These are phyloP conservation scores for Leptodermis oblonga DNA, from an alignment of 257 asterid species.

Conservation along the genomic window DNA sequence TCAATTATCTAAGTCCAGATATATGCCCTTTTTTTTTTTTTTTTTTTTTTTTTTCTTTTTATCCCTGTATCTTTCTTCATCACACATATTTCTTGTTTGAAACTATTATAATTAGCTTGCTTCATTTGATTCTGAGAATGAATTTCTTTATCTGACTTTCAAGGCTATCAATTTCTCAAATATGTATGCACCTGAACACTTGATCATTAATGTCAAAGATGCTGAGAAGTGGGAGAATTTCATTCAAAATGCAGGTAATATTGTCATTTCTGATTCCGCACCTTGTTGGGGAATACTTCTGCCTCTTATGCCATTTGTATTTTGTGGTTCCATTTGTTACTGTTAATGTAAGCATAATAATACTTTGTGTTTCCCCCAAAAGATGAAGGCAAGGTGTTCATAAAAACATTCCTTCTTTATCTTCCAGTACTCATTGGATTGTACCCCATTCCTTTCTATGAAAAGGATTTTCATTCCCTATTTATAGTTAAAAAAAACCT, in stretches of 20 bases:
- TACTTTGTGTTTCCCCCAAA: background rate
- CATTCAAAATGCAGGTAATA: constrained; percentile 86
- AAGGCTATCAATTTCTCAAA: constrained; percentile 95
- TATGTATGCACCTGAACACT: constrained; percentile 93
- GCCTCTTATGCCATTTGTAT: background rate
- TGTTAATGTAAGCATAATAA: constrained; percentile 6
- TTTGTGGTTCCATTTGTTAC: constrained; percentile 2
- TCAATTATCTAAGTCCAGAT: no score
- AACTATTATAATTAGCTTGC: background rate
- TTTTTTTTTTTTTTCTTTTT: no score
- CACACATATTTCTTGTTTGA: background rate
- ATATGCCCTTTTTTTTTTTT: no score
- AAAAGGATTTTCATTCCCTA: no score
- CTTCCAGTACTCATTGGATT: no score
- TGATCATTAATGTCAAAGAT: constrained; percentile 82
- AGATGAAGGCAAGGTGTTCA: no score
- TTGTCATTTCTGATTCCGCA: background rate
- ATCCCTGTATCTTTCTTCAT: no score
- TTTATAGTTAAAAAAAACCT: background rate
- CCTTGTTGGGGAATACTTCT: constrained; percentile 5
- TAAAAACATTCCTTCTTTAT: no score
- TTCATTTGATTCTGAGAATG: background rate
- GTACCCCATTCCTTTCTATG: no score
- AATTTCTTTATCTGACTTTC: constrained; percentile 5
- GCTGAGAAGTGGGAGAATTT: constrained; percentile 95